Base-by-base conservation (phyloP, 305 asterid genomes). In the Fraxinus latifolia region DNA sequence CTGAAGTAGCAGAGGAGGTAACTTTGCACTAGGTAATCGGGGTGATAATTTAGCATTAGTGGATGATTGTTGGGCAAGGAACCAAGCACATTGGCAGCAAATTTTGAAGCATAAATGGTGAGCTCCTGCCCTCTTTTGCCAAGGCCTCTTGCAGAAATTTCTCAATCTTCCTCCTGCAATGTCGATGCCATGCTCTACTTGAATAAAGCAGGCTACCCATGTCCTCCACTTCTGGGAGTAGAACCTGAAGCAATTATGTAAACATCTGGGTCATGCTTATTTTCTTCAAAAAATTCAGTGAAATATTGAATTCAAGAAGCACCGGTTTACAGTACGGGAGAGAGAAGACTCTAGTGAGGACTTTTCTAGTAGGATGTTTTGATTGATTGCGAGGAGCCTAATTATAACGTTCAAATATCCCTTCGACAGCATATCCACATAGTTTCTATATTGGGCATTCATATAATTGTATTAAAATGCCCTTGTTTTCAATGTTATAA, bases 191-290 rank as follows among this genome's bases (percentile, higher is more conserved):
- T 17, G 97, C 92, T 37, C 92, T 37, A 83, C 90, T 83, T 90
- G 97, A 83, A 91, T 92, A 60, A 85, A 89, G 73, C 90, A 83
- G n/a, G 92, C 92, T 33, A 88, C 92, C 93, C 95, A 91, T 77
- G 91, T 86, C 89, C 88, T 87, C 95, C 95, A 92, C 37, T 90
- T 92, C 78, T 86, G 88, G 8, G 93, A 90, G 85, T 88, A 84
- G 77, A 84, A 84, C 84, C 93, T 89, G 85, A 44, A 76, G 7
- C 37, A 37, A 33, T 34, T 29, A 78, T 32, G 7, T 5, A n/a
- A 77, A 37, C 82, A 29, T 44, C 39, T 31, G 53, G 7, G 42
- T 12, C 75, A 1, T 29, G 36, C 37, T 25, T 67, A 67, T 23
- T 62, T 62, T 62, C 67, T 55, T 47, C 27, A 23, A 0, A 23